Evolutionary conservation across 2,329 filamentous ascomycete species (phyloP).

Genomic region (Ramularia endophylla): DNA sequence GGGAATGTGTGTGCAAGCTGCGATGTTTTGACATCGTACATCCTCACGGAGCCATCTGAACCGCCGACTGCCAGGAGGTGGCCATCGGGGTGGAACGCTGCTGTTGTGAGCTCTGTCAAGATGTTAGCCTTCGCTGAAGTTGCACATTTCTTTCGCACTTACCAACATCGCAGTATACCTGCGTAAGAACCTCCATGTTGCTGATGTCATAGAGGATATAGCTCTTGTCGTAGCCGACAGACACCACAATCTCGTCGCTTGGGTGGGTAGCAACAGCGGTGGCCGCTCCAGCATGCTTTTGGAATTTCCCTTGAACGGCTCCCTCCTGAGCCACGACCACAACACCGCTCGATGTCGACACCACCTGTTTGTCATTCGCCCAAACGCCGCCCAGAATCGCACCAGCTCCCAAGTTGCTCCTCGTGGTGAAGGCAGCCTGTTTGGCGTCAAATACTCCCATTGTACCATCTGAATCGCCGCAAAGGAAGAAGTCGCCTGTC

Average conservation of each 20-base stretch:
- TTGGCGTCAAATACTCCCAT: conserved; percentile 74
- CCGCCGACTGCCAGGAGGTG: conserved; percentile 84
- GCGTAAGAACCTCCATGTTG: conserved; percentile 62
- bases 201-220: conserved; percentile 82
- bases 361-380: conserved; percentile 62
- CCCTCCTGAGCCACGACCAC: conserved; percentile 76
- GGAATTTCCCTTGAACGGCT: conserved; percentile 61
- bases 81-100: conserved; percentile 93
- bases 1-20: conserved; percentile 68
- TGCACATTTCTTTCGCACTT: conserved; percentile 35
- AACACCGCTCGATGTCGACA: conserved; percentile 68
- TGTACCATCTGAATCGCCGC: conserved; percentile 69
- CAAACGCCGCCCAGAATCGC: conserved; percentile 63
- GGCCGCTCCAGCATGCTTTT: conserved; percentile 76
- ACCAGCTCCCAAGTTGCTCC: conserved; percentile 57
- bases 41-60: conserved; percentile 71
- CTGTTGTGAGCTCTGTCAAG: conserved; percentile 61
- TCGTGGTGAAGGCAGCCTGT: conserved; percentile 66
- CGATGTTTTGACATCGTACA: conserved; percentile 81
- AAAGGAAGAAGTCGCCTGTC: conserved; percentile 60
- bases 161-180: conserved; percentile 76
- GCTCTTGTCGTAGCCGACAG: conserved; percentile 85
- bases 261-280: conserved; percentile 77
- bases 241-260: conserved; percentile 74
- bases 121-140: conserved; percentile 23